Percentiles rank a stretch among this genome's conserved stretches.
Evolutionary conservation across 352 stramenopile species (phyloP).

Genomic region (Globisporangium iwayamae): DNA sequence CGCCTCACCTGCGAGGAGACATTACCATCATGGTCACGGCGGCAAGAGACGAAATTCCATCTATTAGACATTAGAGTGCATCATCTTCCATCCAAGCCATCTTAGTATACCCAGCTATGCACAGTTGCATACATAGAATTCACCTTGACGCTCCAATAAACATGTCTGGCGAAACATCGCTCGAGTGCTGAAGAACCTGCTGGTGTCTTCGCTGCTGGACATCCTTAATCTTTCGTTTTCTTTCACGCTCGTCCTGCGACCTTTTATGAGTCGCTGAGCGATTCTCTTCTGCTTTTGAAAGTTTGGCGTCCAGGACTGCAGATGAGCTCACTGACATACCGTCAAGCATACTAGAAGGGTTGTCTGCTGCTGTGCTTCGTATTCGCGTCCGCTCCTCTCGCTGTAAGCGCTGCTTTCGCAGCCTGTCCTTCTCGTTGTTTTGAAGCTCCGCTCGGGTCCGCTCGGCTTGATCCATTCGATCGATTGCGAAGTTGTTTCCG

Average conservation of each 20-base stretch:
- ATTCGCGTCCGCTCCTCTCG: constrained; percentile 39
- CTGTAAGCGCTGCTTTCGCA: constrained; percentile 36
- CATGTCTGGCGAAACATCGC: constrained; percentile 22
- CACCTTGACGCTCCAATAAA: constrained; percentile 21
- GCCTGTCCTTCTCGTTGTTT: constrained; percentile 36
- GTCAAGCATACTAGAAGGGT: constrained; percentile 5
- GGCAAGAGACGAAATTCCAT: constrained; percentile 42
- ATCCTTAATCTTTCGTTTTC: constrained; percentile 8
- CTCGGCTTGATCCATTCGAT: constrained; percentile 38
- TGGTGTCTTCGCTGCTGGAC: constrained; percentile 16
- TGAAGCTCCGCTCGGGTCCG: constrained; percentile 38
- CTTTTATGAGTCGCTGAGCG: constrained; percentile 13
- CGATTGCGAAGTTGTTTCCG: constrained; percentile 16
- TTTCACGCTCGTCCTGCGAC: constrained; percentile 15
- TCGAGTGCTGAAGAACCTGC: constrained; percentile 13
- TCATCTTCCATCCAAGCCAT: constrained; percentile 13
- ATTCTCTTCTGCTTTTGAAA: constrained; percentile 8
- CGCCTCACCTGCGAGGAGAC: constrained; percentile 6
- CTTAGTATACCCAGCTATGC: constrained; percentile 7
- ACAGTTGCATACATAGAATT: constrained; percentile 6
- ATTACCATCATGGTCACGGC: not conserved
- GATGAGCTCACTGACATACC: not conserved
- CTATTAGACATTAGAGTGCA: constrained; percentile 33
- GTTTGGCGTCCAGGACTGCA: constrained; percentile 6
- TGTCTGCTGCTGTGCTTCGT: constrained; percentile 20